Evolutionary conservation across 2,329 filamentous ascomycete genomes (phyloP).

Genomic region (Fusarium sp.): DNA sequence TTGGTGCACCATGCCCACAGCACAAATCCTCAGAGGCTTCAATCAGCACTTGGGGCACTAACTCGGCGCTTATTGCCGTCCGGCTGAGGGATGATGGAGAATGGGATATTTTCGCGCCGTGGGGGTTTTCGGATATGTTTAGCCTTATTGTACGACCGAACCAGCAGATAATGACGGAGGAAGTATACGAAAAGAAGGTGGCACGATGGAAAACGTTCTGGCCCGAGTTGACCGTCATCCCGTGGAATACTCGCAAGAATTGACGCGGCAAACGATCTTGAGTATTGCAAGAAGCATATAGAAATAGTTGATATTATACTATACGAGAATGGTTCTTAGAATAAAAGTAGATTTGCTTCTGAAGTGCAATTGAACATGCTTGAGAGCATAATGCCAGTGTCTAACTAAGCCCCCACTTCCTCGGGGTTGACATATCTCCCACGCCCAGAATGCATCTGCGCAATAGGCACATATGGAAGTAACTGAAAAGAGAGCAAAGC

Average conservation of each 20-base stretch:
- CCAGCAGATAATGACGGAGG: slow-evolving; percentile 39
- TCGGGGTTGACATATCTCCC: neutral
- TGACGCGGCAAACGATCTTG: neutral
- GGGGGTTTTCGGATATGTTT: slow-evolving; percentile 50
- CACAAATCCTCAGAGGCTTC: slow-evolving; percentile 46
- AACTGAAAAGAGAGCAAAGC: neutral
- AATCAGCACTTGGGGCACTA: slow-evolving; percentile 50
- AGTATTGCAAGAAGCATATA: neutral
- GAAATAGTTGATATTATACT: neutral
- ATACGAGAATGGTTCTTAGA: neutral
- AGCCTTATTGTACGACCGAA: slow-evolving; percentile 48
- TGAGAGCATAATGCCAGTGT: neutral
- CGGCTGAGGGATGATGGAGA: slow-evolving; percentile 34
- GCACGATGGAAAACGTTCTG: slow-evolving; percentile 46
- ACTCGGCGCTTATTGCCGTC: slow-evolving; percentile 48
- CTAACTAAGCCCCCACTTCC: neutral
- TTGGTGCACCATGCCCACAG: slow-evolving; percentile 44
- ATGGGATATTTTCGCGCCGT: slow-evolving; percentile 50
- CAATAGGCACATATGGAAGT: no score
- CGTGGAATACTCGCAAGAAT: slow-evolving; percentile 32
- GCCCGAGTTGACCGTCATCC: slow-evolving; percentile 41
- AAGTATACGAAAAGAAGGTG: slow-evolving; percentile 46
- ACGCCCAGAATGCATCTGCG: no score
- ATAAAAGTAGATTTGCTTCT: neutral
- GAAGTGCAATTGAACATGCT: neutral